phyloP scores from a whole-genome alignment of 2,329 filamentous ascomycete species.

The Nigrospora sphaerica region DNA sequence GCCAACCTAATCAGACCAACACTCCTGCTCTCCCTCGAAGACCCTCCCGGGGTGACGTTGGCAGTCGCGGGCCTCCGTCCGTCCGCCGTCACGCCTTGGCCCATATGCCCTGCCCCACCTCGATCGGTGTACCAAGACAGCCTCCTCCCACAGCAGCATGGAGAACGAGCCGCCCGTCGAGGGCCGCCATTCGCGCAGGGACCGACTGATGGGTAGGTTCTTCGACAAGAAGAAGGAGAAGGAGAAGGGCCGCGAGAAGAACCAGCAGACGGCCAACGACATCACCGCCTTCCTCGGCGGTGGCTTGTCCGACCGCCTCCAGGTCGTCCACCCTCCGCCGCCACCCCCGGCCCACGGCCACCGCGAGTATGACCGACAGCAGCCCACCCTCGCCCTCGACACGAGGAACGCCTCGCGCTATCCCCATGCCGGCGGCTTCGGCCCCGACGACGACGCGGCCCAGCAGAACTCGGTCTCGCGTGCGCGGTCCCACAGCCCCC shows the following conservation, averaged over 20 bases:
- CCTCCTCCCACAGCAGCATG: constrained; percentile 12
- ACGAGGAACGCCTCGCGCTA: constrained; percentile 48
- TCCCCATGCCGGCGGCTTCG: constrained; percentile 46
- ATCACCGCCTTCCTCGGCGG: constrained; percentile 54
- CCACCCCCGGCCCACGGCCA: constrained; percentile 21
- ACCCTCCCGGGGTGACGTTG: too few species aligned
- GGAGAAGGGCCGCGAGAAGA: constrained; percentile 11
- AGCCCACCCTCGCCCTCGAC: constrained; percentile 44
- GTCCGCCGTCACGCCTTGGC: too few species aligned
- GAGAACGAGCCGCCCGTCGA: constrained; percentile 20
- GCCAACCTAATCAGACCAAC: too few species aligned
- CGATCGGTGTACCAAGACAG: too few species aligned
- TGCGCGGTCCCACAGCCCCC: constrained; percentile 35
- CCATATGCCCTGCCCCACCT: too few species aligned
- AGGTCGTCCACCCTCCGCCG: constrained; percentile 44
- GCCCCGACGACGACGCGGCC: constrained; percentile 31
- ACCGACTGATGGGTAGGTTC: constrained; percentile 57
- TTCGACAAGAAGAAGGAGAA: constrained; percentile 37
- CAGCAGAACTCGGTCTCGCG: constrained; percentile 38
- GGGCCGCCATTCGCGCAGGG: constrained; percentile 17
- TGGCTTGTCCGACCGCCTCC: constrained; percentile 44
- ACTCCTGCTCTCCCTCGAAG: too few species aligned
- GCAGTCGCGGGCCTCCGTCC: too few species aligned
- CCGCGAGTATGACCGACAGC: constrained; percentile 11
- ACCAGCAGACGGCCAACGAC: constrained; percentile 37